These are phyloP conservation scores for Solanum ahanhuiri DNA, from an alignment of 257 asterid species.

Conservation along the genomic window DNA sequence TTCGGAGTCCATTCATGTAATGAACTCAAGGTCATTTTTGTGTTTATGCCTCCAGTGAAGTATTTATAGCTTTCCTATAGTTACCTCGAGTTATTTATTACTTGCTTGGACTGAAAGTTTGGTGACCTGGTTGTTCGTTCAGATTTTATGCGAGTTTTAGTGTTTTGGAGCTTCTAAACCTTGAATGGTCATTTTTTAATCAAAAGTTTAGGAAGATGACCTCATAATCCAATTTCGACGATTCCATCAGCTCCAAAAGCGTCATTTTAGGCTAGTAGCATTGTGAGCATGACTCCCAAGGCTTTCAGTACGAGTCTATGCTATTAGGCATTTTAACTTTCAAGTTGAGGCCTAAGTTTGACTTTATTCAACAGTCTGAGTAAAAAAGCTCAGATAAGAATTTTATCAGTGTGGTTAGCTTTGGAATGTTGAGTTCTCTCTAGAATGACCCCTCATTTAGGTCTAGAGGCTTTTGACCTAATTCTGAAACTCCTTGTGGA, in stretches of 20 bases:
- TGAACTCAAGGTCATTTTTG: background rate
- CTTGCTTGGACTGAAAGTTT: background rate
- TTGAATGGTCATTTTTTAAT: background rate
- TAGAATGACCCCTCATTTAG: background rate
- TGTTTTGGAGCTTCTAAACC: background rate
- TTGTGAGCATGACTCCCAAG: background rate
- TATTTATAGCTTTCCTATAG: background rate
- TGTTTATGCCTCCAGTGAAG: background rate
- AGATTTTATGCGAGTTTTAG: background rate
- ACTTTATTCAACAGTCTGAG: background rate
- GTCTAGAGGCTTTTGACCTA: background rate
- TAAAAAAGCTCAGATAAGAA: no score
- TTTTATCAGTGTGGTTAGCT: background rate
- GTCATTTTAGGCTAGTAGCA: background rate
- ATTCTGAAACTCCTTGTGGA: background rate
- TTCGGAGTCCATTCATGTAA: background rate
- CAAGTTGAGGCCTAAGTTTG: background rate
- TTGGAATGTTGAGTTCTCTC: background rate
- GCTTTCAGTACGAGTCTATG: background rate
- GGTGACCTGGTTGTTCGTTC: background rate
- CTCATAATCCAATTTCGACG: background rate
- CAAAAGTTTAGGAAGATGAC: background rate
- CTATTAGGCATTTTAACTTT: background rate
- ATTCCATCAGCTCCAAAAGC: background rate
- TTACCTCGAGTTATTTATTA: background rate